These are phyloP conservation scores for Fusarium nisikadoi DNA, from an alignment of 2,329 filamentous ascomycete genomes.

Conservation along the genomic window DNA sequence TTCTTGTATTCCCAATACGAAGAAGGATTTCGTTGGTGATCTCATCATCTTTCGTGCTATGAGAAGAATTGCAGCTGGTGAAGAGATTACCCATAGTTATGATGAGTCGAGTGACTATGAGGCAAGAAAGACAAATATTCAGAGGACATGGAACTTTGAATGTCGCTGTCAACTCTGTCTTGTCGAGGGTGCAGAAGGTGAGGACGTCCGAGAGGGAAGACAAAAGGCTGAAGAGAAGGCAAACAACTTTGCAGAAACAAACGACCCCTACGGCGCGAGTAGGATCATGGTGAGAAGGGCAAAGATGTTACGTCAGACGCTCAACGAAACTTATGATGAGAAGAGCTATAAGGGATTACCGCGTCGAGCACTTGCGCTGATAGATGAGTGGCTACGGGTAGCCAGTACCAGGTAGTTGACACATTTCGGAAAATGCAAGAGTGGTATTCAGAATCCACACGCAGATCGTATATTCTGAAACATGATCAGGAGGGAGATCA, in stretches of 20 bases:
- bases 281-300: conserved; percentile 37
- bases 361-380: conserved; percentile 26
- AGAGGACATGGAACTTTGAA: conserved; percentile 52
- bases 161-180: conserved; percentile 51
- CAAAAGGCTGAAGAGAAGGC: conserved; percentile 34
- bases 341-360: conserved; percentile 43
- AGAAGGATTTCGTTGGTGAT: conserved; percentile 53
- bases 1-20: conserved; percentile 51
- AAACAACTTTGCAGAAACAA: conserved; percentile 26
- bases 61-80: conserved; percentile 45
- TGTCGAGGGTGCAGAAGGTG: conserved; percentile 43
- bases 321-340: conserved; percentile 45
- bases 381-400: conserved; percentile 46
- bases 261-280: conserved; percentile 18
- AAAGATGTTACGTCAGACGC: conserved; percentile 35
- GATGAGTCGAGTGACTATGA: conserved; percentile 44
- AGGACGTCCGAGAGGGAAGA: conserved; percentile 30
- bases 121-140: conserved; percentile 28
- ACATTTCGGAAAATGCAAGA: background rate
- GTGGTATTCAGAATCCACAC: accelerated
- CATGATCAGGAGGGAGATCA: accelerated
- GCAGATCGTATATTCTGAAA: background rate
- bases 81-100: conserved; percentile 51
- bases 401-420: background rate
- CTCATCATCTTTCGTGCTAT: conserved; percentile 52